These are phyloP conservation scores for Vigna reflexopilosa DNA, from an alignment of 306 rosid species.

Conservation along the genomic window DNA sequence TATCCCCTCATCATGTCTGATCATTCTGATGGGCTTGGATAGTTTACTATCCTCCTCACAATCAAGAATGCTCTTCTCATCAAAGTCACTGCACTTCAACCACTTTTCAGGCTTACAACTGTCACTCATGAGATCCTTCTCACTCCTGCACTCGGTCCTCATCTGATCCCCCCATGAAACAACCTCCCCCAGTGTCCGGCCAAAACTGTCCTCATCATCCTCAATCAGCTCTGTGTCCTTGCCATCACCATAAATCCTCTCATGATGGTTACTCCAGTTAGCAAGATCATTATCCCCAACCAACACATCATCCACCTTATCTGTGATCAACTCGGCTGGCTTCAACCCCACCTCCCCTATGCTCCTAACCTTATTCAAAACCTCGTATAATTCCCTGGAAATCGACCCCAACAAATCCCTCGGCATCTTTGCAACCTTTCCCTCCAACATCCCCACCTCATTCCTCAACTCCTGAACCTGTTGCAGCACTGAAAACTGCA, in stretches of 20 bases:
- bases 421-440: constrained; percentile 70
- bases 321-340: constrained; percentile 64
- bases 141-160: constrained; percentile 75
- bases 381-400: constrained; percentile 76
- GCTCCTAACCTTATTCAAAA: constrained; percentile 77
- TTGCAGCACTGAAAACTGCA: constrained; percentile 80
- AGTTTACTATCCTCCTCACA: constrained; percentile 87
- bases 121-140: constrained; percentile 76
- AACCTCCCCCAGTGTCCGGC: constrained; percentile 80
- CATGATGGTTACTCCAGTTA: constrained; percentile 91
- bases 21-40: constrained; percentile 67
- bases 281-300: constrained; percentile 94
- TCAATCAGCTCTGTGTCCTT: constrained; percentile 94
- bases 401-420: constrained; percentile 74
- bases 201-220: constrained; percentile 94
- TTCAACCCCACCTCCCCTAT: constrained; percentile 69
- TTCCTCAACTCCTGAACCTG: constrained; percentile 88
- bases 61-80: constrained; percentile 90
- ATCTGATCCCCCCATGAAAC: constrained; percentile 98
- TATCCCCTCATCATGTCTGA: constrained; percentile 78
- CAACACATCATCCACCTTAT: constrained; percentile 83
- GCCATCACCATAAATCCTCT: constrained; percentile 75
- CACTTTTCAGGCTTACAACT: constrained; percentile 94
- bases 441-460: constrained; percentile 83
- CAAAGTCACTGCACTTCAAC: constrained; percentile 89